phyloP scores from a whole-genome alignment of 371 early-diverging fungal species.

The Mortierella sp. region DNA sequence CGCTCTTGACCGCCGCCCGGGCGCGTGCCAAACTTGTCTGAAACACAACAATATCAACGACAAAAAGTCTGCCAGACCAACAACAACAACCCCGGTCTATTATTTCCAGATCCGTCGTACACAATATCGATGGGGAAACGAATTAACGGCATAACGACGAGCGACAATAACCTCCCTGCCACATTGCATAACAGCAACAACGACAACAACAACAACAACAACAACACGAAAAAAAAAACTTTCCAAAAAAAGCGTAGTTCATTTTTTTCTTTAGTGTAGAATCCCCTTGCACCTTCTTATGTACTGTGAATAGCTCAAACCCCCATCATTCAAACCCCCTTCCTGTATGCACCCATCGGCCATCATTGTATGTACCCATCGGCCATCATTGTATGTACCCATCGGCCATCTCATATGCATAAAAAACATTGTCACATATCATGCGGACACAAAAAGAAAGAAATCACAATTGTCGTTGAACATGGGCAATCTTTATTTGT shows the following conservation, averaged over 20 bases:
- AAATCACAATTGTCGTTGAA: not conserved
- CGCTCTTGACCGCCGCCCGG: constrained; percentile 23
- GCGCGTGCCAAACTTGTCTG: constrained; percentile 19
- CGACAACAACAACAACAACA: not conserved
- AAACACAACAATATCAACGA: not conserved
- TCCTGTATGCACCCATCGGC: not conserved
- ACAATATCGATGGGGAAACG: no score
- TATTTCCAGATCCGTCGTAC: no score
- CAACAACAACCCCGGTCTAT: no score
- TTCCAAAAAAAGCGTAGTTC: not conserved
- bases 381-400: not conserved
- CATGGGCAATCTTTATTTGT: not conserved
- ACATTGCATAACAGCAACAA: not conserved
- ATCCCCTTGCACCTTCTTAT: not conserved
- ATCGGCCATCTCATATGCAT: not conserved
- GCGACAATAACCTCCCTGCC: not conserved
- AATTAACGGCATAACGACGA: no score
- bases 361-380: not conserved
- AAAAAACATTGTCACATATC: constrained; percentile 1
- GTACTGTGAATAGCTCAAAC: not conserved
- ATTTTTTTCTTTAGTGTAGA: not conserved
- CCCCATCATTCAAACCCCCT: not conserved
- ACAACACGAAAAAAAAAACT: not conserved
- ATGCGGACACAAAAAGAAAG: not conserved
- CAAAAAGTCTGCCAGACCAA: no score